Evolutionary conservation across 1,139 yeast genomes (phyloP).

Genomic region (Hyphopichia khmerensis): DNA sequence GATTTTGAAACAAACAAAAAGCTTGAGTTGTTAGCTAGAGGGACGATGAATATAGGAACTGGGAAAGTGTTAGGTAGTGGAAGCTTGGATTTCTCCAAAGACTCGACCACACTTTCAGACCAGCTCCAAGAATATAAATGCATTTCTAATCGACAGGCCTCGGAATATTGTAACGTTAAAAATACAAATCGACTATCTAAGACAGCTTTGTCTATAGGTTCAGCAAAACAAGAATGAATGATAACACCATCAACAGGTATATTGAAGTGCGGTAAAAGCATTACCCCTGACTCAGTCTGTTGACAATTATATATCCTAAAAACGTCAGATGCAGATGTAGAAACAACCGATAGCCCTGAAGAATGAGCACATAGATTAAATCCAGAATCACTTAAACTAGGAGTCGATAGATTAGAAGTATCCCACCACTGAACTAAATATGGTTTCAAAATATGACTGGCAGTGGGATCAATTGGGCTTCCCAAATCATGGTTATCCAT

Average conservation of each 20-base stretch:
- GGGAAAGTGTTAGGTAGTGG: conserved; percentile 39
- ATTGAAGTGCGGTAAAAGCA: conserved; percentile 39
- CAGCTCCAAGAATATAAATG: conserved; percentile 42
- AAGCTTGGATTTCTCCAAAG: conserved; percentile 20
- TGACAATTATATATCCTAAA: conserved; percentile 40
- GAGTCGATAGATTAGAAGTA: conserved; percentile 18
- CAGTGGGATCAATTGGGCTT: neutral
- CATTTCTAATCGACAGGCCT: conserved; percentile 34
- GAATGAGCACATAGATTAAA: conserved; percentile 29
- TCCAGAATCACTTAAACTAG: conserved; percentile 35
- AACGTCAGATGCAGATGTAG: conserved; percentile 35
- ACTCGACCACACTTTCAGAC: conserved; percentile 25
- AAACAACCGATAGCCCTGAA: conserved; percentile 39
- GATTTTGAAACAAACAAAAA: conserved; percentile 34
- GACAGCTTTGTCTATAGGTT: conserved; percentile 25
- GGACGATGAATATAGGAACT: conserved; percentile 40
- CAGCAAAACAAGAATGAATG: conserved; percentile 44
- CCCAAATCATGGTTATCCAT: conserved; percentile 23
- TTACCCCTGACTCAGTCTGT: conserved; percentile 35
- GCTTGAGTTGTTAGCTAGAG: conserved; percentile 31
- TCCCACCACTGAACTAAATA: conserved; percentile 57
- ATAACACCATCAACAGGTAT: conserved; percentile 42
- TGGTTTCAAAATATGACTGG: conserved; percentile 31
- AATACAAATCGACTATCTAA: conserved; percentile 34
- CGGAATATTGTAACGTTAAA: conserved; percentile 36